Percentiles rank a stretch among this genome's conserved stretches.
Conservation (phyloP, 768 basidiomycete genomes). For the Tulasnella sp. region DNA sequence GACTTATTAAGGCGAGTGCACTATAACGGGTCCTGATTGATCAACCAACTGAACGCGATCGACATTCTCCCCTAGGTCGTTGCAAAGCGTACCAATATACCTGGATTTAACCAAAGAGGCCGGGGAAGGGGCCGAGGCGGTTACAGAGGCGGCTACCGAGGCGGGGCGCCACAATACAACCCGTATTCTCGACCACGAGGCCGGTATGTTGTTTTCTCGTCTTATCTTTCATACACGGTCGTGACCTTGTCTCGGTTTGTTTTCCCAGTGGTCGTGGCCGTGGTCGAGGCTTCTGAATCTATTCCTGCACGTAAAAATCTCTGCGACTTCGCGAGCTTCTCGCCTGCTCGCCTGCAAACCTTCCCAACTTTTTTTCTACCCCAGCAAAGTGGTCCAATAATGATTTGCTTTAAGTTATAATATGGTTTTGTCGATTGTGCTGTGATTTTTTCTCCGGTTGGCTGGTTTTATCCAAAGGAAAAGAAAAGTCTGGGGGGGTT, state of each 20-base stretch:
- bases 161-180: conserved; percentile 50
- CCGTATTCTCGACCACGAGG: conserved; percentile 67
- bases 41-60: background rate
- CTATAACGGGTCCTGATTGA: conserved; percentile 30
- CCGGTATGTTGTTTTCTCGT: conserved; percentile 49
- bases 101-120: conserved; percentile 80
- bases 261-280: conserved; percentile 13
- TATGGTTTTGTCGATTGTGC: background rate
- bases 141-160: conserved; percentile 56
- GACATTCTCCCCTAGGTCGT: conserved; percentile 61
- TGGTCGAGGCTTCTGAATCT: conserved; percentile 16
- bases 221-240: background rate
- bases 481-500: background rate
- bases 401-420: conserved; percentile 1
- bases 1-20: conserved; percentile 76
- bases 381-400: background rate
- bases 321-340: background rate
- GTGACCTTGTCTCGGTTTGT: background rate
- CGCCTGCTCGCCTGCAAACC: background rate
- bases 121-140: conserved; percentile 55
- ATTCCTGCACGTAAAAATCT: background rate
- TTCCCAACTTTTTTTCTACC: background rate
- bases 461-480: background rate
- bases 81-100: conserved; percentile 92
- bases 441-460: background rate